phyloP scores from a whole-genome alignment of 805 yeast genomes.

The Phaffomyces antillensis region DNA sequence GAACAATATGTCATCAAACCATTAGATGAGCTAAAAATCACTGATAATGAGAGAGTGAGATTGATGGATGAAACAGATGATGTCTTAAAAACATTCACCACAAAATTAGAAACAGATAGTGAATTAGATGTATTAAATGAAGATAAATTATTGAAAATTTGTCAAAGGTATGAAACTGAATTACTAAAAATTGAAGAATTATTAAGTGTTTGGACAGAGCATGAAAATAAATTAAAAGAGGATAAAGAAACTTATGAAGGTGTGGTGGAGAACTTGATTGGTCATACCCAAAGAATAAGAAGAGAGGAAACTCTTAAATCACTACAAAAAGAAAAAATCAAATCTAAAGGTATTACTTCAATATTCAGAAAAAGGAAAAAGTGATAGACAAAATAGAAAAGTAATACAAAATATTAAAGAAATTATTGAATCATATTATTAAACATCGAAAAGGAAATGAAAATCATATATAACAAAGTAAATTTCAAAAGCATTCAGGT shows the following conservation, averaged over 20 bases:
- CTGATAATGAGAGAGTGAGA: constrained; percentile 25
- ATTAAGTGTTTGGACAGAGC: constrained; percentile 45
- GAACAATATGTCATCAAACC: constrained; percentile 13
- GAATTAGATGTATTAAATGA: constrained; percentile 22
- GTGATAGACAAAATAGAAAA: background rate
- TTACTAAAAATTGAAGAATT: constrained; percentile 31
- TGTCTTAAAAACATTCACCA: constrained; percentile 14
- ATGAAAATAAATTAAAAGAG: constrained; percentile 39
- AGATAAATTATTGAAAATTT: constrained; percentile 32
- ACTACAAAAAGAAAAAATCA: constrained; percentile 26
- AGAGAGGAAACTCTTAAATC: constrained; percentile 37
- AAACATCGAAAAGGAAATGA: no score
- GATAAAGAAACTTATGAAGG: constrained; percentile 77
- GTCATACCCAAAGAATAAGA: constrained; percentile 77
- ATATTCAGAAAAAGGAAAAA: constrained; percentile 7
- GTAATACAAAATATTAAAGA: no score
- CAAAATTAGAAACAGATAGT: constrained; percentile 12
- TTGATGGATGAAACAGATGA: constrained; percentile 18
- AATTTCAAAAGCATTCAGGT: background rate
- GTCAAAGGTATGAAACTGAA: constrained; percentile 26
- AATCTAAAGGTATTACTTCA: constrained; percentile 11
- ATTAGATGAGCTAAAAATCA: constrained; percentile 27
- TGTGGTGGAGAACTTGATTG: constrained; percentile 85
- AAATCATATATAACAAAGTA: background rate
- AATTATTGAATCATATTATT: no score